Evolutionary conservation across 768 basidiomycete genomes (phyloP), one percentile per base, ranked within the genome.

Genomic region (Leucocoprinus birnbaumii): DNA sequence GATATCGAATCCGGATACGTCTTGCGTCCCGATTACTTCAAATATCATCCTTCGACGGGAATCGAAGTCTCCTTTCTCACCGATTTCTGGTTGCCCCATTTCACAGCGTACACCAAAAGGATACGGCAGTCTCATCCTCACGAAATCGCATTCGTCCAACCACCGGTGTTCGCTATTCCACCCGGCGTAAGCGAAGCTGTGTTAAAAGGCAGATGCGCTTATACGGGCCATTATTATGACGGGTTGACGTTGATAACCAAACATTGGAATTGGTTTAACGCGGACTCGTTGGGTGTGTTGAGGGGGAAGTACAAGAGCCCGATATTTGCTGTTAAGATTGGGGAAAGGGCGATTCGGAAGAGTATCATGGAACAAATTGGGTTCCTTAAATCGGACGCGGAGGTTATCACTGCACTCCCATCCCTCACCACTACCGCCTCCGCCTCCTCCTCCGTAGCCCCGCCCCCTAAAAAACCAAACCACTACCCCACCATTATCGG

Each of bases 191-290:
- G 80, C 7, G 78, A 80, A 21, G 77, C 80, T 8, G 69, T 85
- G 13, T 68, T 84, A 16, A 77, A 81, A 13, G 86, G 94, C 1
- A 84, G 87, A 2, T 85, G 80, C 25, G 83, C 73, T 27, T 87
- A 91, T 60, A 86, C 89, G 3, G 78, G 86, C 0, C 96, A 98
- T 67, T 98, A 94, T 68, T 98, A 98, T 64, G 95, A 98, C 62
- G 95, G 95, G 1, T 73, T 98, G 38, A 98, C 96, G 0, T 80
- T 98, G 40, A 76, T 98, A n/a, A 90, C 91, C 31, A 79, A 91
- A 34, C 91, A 94, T 63, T 94, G 91, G 92, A 88, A 94, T 65
- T 87, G 87, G 86, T 89, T 93, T 79, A 98, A 98, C 62, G 94
- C 93, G 2, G 94, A 98, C 69, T 94, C 95, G 1, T 72, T 99